Evolutionary conservation across 2,329 filamentous ascomycete species (phyloP).

Genomic region (Colletotrichum sublineola): DNA sequence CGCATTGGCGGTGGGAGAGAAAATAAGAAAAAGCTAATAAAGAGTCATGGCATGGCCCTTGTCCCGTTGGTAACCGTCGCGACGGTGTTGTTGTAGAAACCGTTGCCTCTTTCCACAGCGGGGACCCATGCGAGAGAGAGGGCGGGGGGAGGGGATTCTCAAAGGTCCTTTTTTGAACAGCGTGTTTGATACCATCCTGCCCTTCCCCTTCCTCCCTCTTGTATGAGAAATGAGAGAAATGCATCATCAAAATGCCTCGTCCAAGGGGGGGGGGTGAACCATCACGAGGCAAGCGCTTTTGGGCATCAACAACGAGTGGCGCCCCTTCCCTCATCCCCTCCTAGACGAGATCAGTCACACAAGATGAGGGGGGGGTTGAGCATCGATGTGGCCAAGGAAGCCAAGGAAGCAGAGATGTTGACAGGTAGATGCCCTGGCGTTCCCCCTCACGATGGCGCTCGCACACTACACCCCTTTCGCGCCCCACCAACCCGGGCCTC

Average conservation of each 20-base stretch:
- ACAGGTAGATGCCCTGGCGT: conserved; percentile 7
- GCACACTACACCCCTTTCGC: no score
- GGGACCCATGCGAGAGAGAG: neutral
- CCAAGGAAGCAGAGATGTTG: neutral
- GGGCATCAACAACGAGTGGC: conserved; percentile 24
- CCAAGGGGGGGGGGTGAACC: neutral
- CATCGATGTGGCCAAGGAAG: neutral
- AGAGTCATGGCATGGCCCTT: conserved; percentile 17
- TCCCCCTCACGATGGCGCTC: neutral
- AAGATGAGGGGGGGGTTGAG: conserved; percentile 2
- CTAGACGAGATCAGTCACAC: conserved; percentile 1
- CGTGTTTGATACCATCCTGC: neutral
- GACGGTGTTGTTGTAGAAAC: conserved; percentile 1
- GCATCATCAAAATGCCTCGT: conserved; percentile 19
- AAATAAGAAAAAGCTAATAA: neutral
- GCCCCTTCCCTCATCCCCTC: neutral
- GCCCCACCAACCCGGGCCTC: neutral
- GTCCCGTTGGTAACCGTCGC: neutral
- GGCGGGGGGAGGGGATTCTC: neutral
- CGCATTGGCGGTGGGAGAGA: neutral
- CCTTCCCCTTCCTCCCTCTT: neutral
- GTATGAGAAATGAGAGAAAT: neutral
- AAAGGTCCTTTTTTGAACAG: neutral
- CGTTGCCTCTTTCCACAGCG: neutral
- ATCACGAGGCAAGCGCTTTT: conserved; percentile 12